phyloP scores from a whole-genome alignment of 495 filamentous ascomycete species.

The Trichoderma asperelloides region DNA sequence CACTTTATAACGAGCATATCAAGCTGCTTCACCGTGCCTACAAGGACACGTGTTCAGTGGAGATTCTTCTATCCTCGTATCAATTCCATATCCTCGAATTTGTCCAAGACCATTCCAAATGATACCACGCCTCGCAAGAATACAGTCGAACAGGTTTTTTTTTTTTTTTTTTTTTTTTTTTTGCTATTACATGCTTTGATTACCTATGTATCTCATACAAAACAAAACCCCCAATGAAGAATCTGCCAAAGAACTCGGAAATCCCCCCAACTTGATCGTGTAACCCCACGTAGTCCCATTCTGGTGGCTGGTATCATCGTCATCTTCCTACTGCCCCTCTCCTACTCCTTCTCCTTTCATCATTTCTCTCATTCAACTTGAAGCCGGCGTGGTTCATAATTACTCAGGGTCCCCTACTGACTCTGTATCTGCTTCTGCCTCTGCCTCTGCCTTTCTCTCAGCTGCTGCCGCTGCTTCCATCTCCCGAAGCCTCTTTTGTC shows the following conservation, averaged over 20 bases:
- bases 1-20: too few species aligned
- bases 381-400: background rate
- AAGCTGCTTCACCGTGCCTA: background rate
- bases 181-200: background rate
- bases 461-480: slow-evolving; percentile 46
- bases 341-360: background rate
- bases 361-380: background rate
- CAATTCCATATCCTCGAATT: background rate
- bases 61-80: background rate
- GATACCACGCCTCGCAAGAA: background rate
- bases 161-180: background rate
- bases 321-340: background rate
- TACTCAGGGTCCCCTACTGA: slow-evolving; percentile 25
- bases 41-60: background rate
- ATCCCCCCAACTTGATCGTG: background rate
- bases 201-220: background rate
- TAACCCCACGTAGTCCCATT: background rate
- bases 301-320: background rate
- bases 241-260: background rate
- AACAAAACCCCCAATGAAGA: background rate
- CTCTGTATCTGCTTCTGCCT: slow-evolving; percentile 13
- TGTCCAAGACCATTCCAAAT: too few species aligned
- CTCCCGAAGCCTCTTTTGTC: slow-evolving; percentile 64
- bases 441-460: slow-evolving; percentile 21
- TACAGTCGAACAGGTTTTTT: background rate